A percentile compares a stretch with the other conserved stretches of the same genome.
Conservation (phyloP, 208 protist genomes). For the Crithidia brevicula region DNA sequence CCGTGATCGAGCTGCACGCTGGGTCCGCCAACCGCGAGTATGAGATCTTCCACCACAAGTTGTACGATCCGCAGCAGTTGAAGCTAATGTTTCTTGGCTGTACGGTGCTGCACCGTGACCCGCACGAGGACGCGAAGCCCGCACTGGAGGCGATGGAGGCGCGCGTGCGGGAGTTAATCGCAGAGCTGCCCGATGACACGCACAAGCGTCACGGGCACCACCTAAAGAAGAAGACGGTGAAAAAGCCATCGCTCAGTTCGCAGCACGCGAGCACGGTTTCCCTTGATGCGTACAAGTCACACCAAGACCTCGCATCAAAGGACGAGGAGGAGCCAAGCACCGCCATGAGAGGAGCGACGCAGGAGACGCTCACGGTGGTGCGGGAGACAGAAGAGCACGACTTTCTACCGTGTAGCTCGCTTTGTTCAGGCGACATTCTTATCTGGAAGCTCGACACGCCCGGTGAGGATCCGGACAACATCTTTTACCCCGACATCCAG, state of each 20-base stretch:
- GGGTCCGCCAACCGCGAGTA: constrained; percentile 43
- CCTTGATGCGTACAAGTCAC: constrained; percentile 26
- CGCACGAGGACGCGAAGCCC: constrained; percentile 24
- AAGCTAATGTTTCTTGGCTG: constrained; percentile 74
- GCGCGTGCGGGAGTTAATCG: constrained; percentile 63
- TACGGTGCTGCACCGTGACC: constrained; percentile 60
- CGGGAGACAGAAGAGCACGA: constrained; percentile 52
- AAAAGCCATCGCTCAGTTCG: constrained; percentile 6
- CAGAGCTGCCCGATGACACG: constrained; percentile 46
- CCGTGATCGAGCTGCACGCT: constrained; percentile 42
- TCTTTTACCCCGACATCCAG: constrained; percentile 84
- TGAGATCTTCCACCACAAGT: constrained; percentile 84
- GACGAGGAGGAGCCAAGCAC: constrained; percentile 21
- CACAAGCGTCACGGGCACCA: constrained; percentile 56
- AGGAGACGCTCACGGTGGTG: constrained; percentile 39
- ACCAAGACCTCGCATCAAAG: constrained; percentile 24
- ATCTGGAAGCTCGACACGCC: constrained; percentile 60
- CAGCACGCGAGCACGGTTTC: constrained; percentile 24
- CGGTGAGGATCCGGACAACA: constrained; percentile 49
- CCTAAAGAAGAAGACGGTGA: constrained; percentile 16
- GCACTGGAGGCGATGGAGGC: constrained; percentile 56
- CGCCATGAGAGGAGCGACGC: constrained; percentile 21
- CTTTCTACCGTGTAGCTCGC: constrained; percentile 46
- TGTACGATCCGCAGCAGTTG: constrained; percentile 84
- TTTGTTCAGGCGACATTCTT: constrained; percentile 71